Evolutionary conservation across 352 stramenopile species (phyloP).

Genomic region (Phytophthora colocasiae): DNA sequence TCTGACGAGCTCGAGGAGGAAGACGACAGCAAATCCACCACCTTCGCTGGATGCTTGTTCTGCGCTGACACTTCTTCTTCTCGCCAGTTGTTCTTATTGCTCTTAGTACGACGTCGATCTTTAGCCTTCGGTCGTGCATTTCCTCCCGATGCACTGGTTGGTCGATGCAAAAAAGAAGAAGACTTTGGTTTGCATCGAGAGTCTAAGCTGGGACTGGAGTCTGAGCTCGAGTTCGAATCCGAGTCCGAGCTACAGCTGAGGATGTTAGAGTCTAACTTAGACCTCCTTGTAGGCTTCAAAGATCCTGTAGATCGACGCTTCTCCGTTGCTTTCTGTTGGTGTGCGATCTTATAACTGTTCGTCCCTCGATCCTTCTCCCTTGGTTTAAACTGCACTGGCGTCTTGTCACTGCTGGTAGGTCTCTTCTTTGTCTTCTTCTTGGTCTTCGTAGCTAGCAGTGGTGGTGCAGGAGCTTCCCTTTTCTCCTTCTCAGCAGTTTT

Average conservation of each 20-base stretch:
- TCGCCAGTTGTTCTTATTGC: neutral
- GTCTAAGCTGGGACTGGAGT: conserved; percentile 1
- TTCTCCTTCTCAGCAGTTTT: conserved; percentile 13
- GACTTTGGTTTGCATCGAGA: neutral
- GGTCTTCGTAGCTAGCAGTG: conserved; percentile 19
- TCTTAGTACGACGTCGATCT: neutral
- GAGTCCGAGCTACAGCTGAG: conserved; percentile 8
- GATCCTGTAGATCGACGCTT: neutral
- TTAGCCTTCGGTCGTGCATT: neutral
- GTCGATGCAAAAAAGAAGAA: neutral
- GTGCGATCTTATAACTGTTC: neutral
- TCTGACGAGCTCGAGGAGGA: conserved; percentile 33
- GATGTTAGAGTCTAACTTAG: neutral
- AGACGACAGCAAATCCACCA: conserved; percentile 34
- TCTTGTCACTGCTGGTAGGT: neutral
- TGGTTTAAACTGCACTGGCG: neutral
- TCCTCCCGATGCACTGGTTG: neutral
- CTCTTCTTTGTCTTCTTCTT: conserved; percentile 13
- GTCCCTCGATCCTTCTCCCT: conserved; percentile 5
- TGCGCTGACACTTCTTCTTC: neutral
- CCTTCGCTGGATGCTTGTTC: conserved; percentile 5
- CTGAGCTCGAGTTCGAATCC: conserved; percentile 1
- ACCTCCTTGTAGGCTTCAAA: conserved; percentile 4
- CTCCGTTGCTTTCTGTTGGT: neutral
- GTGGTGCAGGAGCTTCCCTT: conserved; percentile 9